Evolutionary conservation across 2,329 filamentous ascomycete species (phyloP).

Genomic region (Botryotinia globosa): DNA sequence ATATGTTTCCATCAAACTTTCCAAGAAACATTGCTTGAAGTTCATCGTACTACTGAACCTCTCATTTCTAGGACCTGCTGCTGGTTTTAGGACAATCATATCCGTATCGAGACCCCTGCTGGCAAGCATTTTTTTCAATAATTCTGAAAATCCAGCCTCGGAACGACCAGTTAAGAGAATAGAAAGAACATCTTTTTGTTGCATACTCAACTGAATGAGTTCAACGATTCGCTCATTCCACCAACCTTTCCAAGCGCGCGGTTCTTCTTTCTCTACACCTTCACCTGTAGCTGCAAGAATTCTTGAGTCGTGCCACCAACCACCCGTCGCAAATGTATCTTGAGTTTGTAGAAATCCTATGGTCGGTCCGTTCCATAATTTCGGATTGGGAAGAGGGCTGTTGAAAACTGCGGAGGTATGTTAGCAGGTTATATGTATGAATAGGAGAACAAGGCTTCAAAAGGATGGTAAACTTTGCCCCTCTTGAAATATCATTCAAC

Average conservation of each 20-base stretch:
- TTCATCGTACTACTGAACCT: slow-evolving; percentile 78
- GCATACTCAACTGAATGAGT: slow-evolving; percentile 75
- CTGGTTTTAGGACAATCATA: slow-evolving; percentile 82
- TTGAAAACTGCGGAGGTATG: slow-evolving; percentile 65
- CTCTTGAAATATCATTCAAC: slow-evolving; percentile 35
- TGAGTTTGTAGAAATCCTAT: slow-evolving; percentile 74
- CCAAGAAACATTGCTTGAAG: slow-evolving; percentile 87
- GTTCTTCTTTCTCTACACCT: slow-evolving; percentile 77
- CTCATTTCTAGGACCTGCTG: slow-evolving; percentile 75
- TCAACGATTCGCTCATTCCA: slow-evolving; percentile 92
- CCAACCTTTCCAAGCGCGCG: slow-evolving; percentile 83
- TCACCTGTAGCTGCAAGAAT: slow-evolving; percentile 85
- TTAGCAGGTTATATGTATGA: not conserved
- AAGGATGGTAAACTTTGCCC: not conserved
- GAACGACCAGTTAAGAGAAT: slow-evolving; percentile 85
- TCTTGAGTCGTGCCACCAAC: slow-evolving; percentile 94
- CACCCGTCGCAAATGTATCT: slow-evolving; percentile 75
- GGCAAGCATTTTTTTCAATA: slow-evolving; percentile 76
- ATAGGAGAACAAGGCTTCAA: not conserved
- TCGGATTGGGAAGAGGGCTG: slow-evolving; percentile 83
- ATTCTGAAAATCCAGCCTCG: slow-evolving; percentile 71
- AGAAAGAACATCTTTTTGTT: slow-evolving; percentile 79
- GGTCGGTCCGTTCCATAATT: slow-evolving; percentile 78
- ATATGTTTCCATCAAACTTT: slow-evolving; percentile 82
- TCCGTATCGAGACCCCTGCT: slow-evolving; percentile 84